Conservation (phyloP, 495 filamentous ascomycete genomes). For the Tuber brumale region DNA sequence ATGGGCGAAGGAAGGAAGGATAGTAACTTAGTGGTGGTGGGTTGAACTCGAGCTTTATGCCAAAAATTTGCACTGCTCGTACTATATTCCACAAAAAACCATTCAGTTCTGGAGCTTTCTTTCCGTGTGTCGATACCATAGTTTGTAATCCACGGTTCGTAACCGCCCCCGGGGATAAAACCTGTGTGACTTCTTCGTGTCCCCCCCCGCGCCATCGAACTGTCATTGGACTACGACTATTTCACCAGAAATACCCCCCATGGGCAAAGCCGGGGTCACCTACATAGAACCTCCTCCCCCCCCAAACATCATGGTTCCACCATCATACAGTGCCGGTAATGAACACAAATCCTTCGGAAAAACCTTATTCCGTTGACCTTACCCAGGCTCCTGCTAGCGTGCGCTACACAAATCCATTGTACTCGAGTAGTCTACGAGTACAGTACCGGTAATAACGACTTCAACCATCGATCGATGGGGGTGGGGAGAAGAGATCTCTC, state of each 20-base stretch:
- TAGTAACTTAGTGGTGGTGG: neutral
- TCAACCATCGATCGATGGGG: too few relatives aligned
- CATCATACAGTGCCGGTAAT: neutral
- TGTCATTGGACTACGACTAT: too few relatives aligned
- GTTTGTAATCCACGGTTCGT: neutral
- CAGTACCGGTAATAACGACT: too few relatives aligned
- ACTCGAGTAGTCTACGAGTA: too few relatives aligned
- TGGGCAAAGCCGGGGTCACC: too few relatives aligned
- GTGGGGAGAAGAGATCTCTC: neutral
- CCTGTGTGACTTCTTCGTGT: too few relatives aligned
- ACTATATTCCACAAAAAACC: neutral
- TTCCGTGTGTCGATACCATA: neutral
- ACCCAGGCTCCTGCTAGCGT: too few relatives aligned
- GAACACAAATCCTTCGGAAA: neutral
- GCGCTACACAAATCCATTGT: too few relatives aligned
- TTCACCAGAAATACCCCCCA: too few relatives aligned
- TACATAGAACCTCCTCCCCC: too few relatives aligned
- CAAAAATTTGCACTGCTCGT: neutral
- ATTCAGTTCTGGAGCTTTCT: constrained; percentile 1
- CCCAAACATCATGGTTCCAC: too few relatives aligned
- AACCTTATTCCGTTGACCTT: neutral
- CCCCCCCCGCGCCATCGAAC: too few relatives aligned
- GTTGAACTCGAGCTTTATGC: neutral
- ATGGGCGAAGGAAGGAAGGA: neutral
- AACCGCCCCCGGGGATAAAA: neutral